Conservation (phyloP, 2,329 filamentous ascomycete genomes). For the Sclerotinia subarctica region DNA sequence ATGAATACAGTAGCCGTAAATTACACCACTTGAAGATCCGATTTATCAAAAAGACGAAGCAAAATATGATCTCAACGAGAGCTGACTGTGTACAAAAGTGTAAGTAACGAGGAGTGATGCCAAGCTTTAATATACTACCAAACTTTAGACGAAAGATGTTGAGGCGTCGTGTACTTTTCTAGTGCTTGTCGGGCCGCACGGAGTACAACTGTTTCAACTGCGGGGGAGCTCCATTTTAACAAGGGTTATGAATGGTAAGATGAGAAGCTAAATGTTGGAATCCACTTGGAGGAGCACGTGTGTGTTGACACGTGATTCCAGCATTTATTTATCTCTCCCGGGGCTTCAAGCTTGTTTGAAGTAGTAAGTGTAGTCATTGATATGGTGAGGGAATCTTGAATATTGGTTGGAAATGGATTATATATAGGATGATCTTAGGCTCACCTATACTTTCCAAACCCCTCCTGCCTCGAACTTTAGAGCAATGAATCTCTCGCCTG, state of each 20-base stretch:
- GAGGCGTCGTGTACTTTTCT: not conserved
- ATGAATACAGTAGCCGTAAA: not conserved
- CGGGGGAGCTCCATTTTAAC: not conserved
- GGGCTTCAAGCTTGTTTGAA: no score
- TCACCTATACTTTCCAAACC: no score
- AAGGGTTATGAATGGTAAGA: not conserved
- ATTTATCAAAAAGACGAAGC: not conserved
- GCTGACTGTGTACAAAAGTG: not conserved
- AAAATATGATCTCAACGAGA: not conserved
- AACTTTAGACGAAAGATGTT: not conserved
- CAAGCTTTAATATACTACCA: constrained; percentile 12
- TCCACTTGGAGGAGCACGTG: not conserved
- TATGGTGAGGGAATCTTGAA: no score
- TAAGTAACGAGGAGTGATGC: not conserved
- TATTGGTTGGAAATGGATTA: no score
- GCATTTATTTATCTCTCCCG: not conserved
- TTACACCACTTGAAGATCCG: not conserved
- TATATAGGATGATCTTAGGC: no score
- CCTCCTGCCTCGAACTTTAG: no score
- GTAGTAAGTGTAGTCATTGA: no score
- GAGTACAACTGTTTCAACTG: not conserved
- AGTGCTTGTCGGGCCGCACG: not conserved
- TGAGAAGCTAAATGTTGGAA: not conserved
- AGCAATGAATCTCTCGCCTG: no score
- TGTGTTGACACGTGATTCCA: not conserved